Base-by-base conservation (phyloP, 768 basidiomycete species). In the Paxillus involutus region DNA sequence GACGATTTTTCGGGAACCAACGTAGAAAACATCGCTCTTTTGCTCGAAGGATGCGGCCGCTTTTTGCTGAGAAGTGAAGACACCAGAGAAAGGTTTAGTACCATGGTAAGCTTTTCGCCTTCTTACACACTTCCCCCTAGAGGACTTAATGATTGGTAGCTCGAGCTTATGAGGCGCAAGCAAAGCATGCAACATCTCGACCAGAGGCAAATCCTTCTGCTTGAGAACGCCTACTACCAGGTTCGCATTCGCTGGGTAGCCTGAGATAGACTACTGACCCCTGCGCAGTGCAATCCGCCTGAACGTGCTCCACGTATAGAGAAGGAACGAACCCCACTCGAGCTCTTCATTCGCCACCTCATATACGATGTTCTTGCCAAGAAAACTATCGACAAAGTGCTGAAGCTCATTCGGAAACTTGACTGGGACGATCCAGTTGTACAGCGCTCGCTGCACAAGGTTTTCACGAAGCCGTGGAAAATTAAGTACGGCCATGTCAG, bases 151-250 rank as follows among this genome's bases (percentile, higher is more conserved):
- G 17, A 55, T 48, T 7, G 44, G 43, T 54, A 95, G 92, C 77
- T 99, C 35, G 97, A 98, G 63, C 75, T 97, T 29, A 93, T 98
- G 91, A 82, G 89, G 54, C 84, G 96, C 42, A 98, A 98, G 74
- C 94, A 97, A 78, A 88, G 80, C 51, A 81, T 94, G 76, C 87
- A 93, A 59, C 94, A 98, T 66, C 83, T 99, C 33, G 97, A 98
- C 70, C 88, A 92, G 65, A 79, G 94, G 16, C 93, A 98, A 64
- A 75, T 86, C 6, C 79, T 98, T 14, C 74, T 98, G 57, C 80
- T 99, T 30, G 97, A 98, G 71, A 99, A 99, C 68, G 97, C 97
- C 0, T 99, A 97, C 69, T 98, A 98, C 69, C 94, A 94, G 81
- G 94, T 93, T 57, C 46, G 58, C 42, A 51, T 16, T 42, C 24